Conservation (phyloP, 371 early-diverging fungal genomes). For the Lichtheimia ornata region DNA sequence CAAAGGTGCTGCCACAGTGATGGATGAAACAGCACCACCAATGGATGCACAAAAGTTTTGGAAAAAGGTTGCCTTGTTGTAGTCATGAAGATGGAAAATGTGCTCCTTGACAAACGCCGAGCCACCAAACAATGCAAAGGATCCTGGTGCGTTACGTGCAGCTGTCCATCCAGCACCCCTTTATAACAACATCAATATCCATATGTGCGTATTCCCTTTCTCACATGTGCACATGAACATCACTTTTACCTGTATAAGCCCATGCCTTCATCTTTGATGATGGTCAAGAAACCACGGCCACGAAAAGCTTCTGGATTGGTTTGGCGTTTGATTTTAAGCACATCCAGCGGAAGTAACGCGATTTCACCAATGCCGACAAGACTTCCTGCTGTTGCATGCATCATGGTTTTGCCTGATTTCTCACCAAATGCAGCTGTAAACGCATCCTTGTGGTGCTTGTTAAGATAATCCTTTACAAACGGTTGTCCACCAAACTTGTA, state of each 20-base stretch:
- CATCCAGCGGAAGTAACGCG: constrained; percentile 93
- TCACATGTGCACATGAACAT: not conserved
- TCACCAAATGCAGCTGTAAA: constrained; percentile 89
- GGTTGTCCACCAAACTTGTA: constrained; percentile 99
- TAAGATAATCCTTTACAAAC: constrained; percentile 90
- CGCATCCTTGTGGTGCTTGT: constrained; percentile 69
- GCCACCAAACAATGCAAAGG: constrained; percentile 95
- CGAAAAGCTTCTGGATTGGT: constrained; percentile 89
- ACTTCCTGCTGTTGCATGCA: constrained; percentile 98
- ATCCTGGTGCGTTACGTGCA: constrained; percentile 96
- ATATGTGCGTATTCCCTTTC: not conserved
- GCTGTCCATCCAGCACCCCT: constrained; percentile 97
- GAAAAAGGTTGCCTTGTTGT: constrained; percentile 91
- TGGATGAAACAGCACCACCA: constrained; percentile 94
- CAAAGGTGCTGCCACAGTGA: constrained; percentile 93
- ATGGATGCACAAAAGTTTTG: constrained; percentile 96
- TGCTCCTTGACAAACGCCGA: constrained; percentile 94
- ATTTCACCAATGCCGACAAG: constrained; percentile 97
- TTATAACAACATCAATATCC: not conserved
- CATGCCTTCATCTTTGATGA: constrained; percentile 88
- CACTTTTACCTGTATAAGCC: constrained; percentile 83
- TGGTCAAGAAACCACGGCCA: constrained; percentile 80
- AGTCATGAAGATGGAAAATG: constrained; percentile 83
- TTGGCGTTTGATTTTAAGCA: constrained; percentile 96
- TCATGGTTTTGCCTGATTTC: constrained; percentile 91